Conservation (phyloP, 306 rosid genomes). For the Begonia loranthoides region DNA sequence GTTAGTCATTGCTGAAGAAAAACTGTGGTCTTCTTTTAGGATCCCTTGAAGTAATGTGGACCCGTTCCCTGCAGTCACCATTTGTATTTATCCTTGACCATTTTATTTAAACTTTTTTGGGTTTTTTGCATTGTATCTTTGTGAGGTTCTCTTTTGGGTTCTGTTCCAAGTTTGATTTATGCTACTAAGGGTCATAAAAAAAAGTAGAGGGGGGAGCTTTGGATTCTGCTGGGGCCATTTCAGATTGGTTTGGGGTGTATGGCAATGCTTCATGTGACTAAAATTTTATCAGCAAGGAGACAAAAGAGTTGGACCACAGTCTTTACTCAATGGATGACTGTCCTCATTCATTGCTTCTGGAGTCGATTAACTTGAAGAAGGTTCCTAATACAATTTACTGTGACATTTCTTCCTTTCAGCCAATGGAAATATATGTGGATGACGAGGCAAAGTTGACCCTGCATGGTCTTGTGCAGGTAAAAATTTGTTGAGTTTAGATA, state of each 20-base stretch:
- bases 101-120: no score
- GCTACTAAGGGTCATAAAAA: background rate
- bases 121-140: no score
- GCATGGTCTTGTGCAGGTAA: constrained; percentile 97
- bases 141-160: no score
- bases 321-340: constrained; percentile 70
- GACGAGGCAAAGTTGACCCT: constrained; percentile 97
- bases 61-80: no score
- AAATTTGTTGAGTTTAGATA: background rate
- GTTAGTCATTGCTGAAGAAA: no score
- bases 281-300: constrained; percentile 45
- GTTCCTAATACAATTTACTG: constrained; percentile 62
- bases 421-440: constrained; percentile 99
- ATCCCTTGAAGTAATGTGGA: no score
- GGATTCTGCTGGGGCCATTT: constrained; percentile 4
- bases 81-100: no score
- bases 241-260: constrained; percentile 27
- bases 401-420: constrained; percentile 98
- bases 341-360: constrained; percentile 67
- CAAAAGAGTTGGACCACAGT: constrained; percentile 52
- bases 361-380: constrained; percentile 48
- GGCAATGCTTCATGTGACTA: constrained; percentile 37
- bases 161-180: background rate
- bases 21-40: no score
- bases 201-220: constrained; percentile 2